Conservation (phyloP, 345 rosid genomes). For the Mallotus nudiflorus region DNA sequence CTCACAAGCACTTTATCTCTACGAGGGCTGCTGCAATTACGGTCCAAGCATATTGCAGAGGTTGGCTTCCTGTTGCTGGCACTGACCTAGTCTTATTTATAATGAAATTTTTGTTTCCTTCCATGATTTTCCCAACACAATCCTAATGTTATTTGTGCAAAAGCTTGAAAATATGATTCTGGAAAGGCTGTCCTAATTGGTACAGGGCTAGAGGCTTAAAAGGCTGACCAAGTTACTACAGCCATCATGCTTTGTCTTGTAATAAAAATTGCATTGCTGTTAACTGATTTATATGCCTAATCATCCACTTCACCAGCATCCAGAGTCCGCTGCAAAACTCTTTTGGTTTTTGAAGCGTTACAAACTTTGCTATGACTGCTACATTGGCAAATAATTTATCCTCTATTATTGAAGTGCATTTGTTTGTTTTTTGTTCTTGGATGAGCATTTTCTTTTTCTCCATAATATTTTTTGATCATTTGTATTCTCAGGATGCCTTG, state of each 20-base stretch:
- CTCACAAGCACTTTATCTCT: constrained; percentile 53
- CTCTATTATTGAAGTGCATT: background rate
- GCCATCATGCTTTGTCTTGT: background rate
- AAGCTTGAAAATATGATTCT: background rate
- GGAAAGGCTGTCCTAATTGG: background rate
- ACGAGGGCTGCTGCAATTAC: constrained; percentile 56
- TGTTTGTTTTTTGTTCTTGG: background rate
- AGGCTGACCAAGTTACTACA: background rate
- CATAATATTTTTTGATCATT: constrained; percentile 19
- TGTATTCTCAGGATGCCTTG: constrained; percentile 70
- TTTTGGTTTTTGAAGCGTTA: background rate
- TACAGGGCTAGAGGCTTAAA: constrained; percentile 10
- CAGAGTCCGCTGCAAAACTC: no score
- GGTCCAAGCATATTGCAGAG: constrained; percentile 88
- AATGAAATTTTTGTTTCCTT: background rate
- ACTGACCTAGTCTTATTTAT: background rate
- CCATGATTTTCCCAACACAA: background rate
- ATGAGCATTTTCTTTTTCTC: background rate
- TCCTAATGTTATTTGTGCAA: background rate
- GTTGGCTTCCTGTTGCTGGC: constrained; percentile 34
- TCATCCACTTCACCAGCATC: background rate
- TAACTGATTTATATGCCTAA: background rate
- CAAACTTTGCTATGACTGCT: background rate
- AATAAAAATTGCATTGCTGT: background rate
- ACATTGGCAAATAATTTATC: background rate